Evolutionary conservation across 306 rosid species (phyloP).

Genomic region (Vigna unguiculata): DNA sequence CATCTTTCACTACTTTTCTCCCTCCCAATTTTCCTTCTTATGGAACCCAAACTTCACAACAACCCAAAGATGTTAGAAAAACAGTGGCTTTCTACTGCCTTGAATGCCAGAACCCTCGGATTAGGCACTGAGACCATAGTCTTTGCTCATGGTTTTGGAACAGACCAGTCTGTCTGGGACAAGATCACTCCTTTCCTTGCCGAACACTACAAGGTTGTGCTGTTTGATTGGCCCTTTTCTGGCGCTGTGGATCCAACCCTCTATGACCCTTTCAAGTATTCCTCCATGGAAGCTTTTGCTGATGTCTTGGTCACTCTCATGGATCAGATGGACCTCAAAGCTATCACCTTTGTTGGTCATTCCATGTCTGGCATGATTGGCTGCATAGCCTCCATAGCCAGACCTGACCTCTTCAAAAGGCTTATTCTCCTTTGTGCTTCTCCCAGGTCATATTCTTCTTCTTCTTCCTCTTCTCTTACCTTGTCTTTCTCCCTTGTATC

Average conservation of each 20-base stretch:
- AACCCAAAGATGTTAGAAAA: constrained; percentile 48
- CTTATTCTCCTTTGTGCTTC: constrained; percentile 86
- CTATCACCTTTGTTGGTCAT: constrained; percentile 71
- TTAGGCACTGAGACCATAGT: constrained; percentile 61
- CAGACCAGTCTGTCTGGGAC: constrained; percentile 90
- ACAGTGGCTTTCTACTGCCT: constrained; percentile 44
- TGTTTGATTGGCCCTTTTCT: constrained; percentile 88
- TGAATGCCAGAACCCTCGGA: constrained; percentile 64
- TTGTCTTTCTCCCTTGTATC: neutral
- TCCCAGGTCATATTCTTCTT: constrained; percentile 67
- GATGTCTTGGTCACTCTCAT: constrained; percentile 65
- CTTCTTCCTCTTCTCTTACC: too few species aligned
- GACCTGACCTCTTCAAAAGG: constrained; percentile 73
- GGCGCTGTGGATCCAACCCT: constrained; percentile 58
- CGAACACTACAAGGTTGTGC: constrained; percentile 50
- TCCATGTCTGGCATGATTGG: constrained; percentile 98
- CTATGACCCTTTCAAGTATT: constrained; percentile 65
- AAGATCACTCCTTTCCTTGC: constrained; percentile 63
- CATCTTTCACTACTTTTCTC: neutral
- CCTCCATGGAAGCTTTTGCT: constrained; percentile 66
- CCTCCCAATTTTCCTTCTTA: neutral
- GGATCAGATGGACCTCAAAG: constrained; percentile 60
- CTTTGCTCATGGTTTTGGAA: constrained; percentile 87
- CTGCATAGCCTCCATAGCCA: constrained; percentile 83
- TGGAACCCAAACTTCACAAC: neutral